Conservation (phyloP, 192 early-diverging fungal species). For the Coemansia sp. region DNA sequence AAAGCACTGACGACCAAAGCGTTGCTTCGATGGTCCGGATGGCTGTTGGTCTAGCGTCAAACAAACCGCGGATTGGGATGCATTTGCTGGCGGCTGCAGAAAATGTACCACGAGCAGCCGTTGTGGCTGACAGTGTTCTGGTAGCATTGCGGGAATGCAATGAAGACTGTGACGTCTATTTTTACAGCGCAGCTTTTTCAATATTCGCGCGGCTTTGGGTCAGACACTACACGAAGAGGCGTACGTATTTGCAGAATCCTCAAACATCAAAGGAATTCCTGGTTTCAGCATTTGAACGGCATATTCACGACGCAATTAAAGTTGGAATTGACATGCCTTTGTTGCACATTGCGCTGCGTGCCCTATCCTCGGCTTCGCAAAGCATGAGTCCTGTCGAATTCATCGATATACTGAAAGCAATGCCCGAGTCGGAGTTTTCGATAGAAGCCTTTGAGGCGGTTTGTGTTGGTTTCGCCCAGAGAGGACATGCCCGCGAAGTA, state of each 20-base stretch:
- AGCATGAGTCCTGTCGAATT: not conserved
- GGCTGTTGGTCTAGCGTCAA: constrained; percentile 1
- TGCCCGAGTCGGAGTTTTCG: not conserved
- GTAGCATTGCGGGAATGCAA: constrained; percentile 1
- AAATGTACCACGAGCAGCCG: constrained; percentile 2
- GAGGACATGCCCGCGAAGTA: constrained; percentile 14
- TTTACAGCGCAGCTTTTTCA: constrained; percentile 8
- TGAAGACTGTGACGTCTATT: not conserved
- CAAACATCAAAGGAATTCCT: not conserved
- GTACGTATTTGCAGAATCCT: not conserved
- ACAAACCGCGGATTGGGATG: not conserved
- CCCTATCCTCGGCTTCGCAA: constrained; percentile 16
- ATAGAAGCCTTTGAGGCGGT: constrained; percentile 20
- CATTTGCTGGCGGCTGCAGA: constrained; percentile 10
- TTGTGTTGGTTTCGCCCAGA: constrained; percentile 21
- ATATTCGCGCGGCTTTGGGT: constrained; percentile 12
- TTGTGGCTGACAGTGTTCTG: constrained; percentile 21
- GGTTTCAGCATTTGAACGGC: constrained; percentile 7
- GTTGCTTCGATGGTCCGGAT: constrained; percentile 14
- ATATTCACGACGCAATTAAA: constrained; percentile 9
- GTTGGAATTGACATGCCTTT: constrained; percentile 3
- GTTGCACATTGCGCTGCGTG: constrained; percentile 10
- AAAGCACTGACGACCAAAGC: not conserved
- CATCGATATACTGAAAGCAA: constrained; percentile 12
- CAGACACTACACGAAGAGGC: not conserved